Evolutionary conservation across 352 stramenopile species (phyloP), one percentile per base, ranked within the genome.

Genomic region (Pythium folliculosum): DNA sequence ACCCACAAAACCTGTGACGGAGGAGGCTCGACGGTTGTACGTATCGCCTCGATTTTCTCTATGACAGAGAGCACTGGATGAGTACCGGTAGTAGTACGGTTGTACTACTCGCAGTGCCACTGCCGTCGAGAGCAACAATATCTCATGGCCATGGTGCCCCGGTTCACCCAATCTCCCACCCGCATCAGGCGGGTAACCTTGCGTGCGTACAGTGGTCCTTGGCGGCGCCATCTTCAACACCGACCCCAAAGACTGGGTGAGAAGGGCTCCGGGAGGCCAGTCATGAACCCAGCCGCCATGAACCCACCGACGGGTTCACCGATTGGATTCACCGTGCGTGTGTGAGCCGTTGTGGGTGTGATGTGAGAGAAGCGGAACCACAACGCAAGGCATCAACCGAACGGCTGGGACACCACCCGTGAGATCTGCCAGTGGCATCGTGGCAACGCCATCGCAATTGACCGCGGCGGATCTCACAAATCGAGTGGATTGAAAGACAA

Each of bases 231-330:
- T 47, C 53, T 60, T 60, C 53, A 60, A 60, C 23, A 21, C 37
- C 53, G n/a, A 49, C 35, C n/a, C 22, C 8, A 3, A 27, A 62
- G 38, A 62, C 38, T 62, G 55, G 43, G 37, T 50, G 43, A 50
- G 19, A 50, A 16, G 44, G 19, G n/a, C 19, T 5, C 9, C 19
- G 3, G 19, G 16, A 38, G 48, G 48, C 25, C 48, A 54, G 48
- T 38, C 16, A 27, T 53, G 56, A 63, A 63, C 56, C 56, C 56
- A 63, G 19, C 35, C 25, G 13, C 12, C 23, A 17, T 63, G 56
- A 63, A 63, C 56, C 56, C 56, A 63, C 10, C 14, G 43, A 13
- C 43, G 56, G 56, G 56, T 63, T 54, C 56, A 54, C 2, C 9
- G 23, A 32, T 40, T 53, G 56, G 56, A 63, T 52, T 45, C 56